Base-by-base conservation (phyloP, 352 stramenopile species). In the Phytophthora fragariaefolia region DNA sequence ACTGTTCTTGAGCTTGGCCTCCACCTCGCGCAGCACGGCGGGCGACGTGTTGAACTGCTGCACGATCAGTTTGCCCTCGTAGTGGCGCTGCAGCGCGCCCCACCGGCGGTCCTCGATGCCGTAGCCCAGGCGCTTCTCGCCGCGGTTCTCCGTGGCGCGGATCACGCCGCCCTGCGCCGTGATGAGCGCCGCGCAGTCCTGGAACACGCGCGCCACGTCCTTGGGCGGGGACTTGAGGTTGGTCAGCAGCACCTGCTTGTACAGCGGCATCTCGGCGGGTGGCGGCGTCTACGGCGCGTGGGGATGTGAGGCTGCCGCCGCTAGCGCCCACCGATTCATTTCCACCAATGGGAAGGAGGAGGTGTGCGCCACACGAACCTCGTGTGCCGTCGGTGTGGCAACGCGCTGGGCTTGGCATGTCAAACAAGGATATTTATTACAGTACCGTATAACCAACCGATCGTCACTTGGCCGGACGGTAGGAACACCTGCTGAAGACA, bases 181-280 rank as follows among this genome's bases (percentile, higher is more conserved):
- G 63, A 96, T 87, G 48, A 94, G 62, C 51, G 79, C 58, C 54
- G 87, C 83, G 66, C 81, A 87, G 59, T 96, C 87, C 74, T 96
- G 83, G 70, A 96, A 96, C 47, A 92, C 77, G 58, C 85, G 75
- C 54, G 87, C 85, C 59, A 93, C 85, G 28, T 96, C 85, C 63
- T 90, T 90, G 24, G 87, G 87, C 71, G 87, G 80, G 34, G 85
- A 87, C 84, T 96, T 96, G 70, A 93, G 80, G 77, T 93, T 96
- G 40, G 87, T 94, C 54, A 96, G 65, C 54, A 94, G 80, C 73
- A 96, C 87, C 63, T 96, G 87, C 85, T 96, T 96, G 77, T 96
- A 96, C 45, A 96, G 83, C 75, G 87, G 85, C 87, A 96, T 96
- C 34, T 43, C 50, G 54, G 10, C 58, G 28, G 20, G 46, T 23